Conservation (phyloP, 352 stramenopile genomes). For the Phytophthora sp. region DNA sequence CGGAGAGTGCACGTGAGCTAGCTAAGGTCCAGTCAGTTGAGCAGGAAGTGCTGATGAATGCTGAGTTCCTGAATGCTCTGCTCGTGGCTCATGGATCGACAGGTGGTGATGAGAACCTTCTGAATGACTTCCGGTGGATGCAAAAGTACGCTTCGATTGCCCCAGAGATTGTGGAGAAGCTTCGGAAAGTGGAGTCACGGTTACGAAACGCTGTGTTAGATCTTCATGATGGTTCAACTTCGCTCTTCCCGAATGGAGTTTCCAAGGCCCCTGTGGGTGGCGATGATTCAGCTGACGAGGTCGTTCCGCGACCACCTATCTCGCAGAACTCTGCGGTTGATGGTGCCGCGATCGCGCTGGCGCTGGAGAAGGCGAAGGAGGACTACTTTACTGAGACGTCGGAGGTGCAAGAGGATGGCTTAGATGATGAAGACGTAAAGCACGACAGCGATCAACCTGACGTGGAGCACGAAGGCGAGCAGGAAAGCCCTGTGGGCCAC, state of each 20-base stretch:
- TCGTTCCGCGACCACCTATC: slow-evolving; percentile 9
- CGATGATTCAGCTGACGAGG: slow-evolving; percentile 1
- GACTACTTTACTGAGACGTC: slow-evolving; percentile 45
- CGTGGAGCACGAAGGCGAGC: slow-evolving; percentile 36
- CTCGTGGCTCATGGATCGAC: slow-evolving; percentile 37
- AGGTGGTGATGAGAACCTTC: slow-evolving; percentile 20
- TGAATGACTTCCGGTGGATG: slow-evolving; percentile 43
- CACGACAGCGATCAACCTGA: slow-evolving; percentile 33
- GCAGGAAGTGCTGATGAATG: slow-evolving; percentile 63
- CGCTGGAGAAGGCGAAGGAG: slow-evolving; percentile 33
- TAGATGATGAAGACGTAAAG: slow-evolving; percentile 31
- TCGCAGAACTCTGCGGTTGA: slow-evolving; percentile 39
- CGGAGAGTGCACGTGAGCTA: slow-evolving; percentile 42
- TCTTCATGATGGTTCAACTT: slow-evolving; percentile 22
- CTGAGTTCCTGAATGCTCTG: slow-evolving; percentile 65
- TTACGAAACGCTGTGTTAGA: slow-evolving; percentile 48
- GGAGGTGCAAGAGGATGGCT: slow-evolving; percentile 22
- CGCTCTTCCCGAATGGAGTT: slow-evolving; percentile 13
- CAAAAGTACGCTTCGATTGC: slow-evolving; percentile 59
- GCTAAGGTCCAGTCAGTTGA: slow-evolving; percentile 50
- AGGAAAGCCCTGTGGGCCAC: slow-evolving; percentile 18
- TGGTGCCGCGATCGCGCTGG: slow-evolving; percentile 31
- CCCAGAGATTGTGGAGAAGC: slow-evolving; percentile 52
- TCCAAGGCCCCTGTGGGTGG: not conserved
- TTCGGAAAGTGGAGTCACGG: slow-evolving; percentile 45